A percentile compares a stretch with the other conserved stretches of the same genome.
These are phyloP conservation scores for Fraxinus greggii DNA, from an alignment of 305 asterid genomes.

Conservation along the genomic window DNA sequence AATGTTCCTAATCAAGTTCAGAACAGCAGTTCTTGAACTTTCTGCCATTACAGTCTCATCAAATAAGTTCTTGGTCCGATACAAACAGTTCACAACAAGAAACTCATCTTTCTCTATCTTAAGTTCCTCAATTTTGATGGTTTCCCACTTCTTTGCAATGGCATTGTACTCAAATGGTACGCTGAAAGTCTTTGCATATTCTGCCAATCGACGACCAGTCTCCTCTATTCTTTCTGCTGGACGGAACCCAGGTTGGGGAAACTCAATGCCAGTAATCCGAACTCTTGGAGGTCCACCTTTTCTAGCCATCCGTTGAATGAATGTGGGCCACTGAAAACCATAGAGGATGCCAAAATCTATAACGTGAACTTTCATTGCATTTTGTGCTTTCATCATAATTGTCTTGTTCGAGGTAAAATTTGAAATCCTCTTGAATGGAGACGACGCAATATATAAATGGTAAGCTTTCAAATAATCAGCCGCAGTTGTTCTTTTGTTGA, in stretches of 20 bases:
- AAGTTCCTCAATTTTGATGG: conserved; percentile 19
- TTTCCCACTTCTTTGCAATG: conserved; percentile 78
- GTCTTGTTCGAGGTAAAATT: neutral
- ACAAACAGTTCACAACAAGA: conserved; percentile 60
- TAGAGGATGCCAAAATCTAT: neutral
- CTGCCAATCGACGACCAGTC: conserved; percentile 64
- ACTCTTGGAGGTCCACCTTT: conserved; percentile 63
- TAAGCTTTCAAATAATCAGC: neutral
- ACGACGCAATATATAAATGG: neutral
- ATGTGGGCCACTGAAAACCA: neutral
- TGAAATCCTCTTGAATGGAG: neutral
- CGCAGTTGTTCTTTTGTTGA: neutral
- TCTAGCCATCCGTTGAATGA: neutral
- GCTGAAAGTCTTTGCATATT: conserved; percentile 52
- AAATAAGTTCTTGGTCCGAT: conserved; percentile 50
- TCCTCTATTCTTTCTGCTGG: conserved; percentile 71
- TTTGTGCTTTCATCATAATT: neutral
- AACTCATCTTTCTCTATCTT: conserved; percentile 57
- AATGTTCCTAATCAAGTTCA: conserved; percentile 51
- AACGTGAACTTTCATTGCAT: neutral
- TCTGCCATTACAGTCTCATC: conserved; percentile 61
- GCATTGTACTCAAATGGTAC: conserved; percentile 77
- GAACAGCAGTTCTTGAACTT: conserved; percentile 54
- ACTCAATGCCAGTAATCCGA: conserved; percentile 75
- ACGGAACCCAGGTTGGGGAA: conserved; percentile 77